A percentile compares a stretch with the other conserved stretches of the same genome.
These are phyloP conservation scores for Arthroderma sp. DNA, from an alignment of 2,329 filamentous ascomycete genomes.

Conservation along the genomic window DNA sequence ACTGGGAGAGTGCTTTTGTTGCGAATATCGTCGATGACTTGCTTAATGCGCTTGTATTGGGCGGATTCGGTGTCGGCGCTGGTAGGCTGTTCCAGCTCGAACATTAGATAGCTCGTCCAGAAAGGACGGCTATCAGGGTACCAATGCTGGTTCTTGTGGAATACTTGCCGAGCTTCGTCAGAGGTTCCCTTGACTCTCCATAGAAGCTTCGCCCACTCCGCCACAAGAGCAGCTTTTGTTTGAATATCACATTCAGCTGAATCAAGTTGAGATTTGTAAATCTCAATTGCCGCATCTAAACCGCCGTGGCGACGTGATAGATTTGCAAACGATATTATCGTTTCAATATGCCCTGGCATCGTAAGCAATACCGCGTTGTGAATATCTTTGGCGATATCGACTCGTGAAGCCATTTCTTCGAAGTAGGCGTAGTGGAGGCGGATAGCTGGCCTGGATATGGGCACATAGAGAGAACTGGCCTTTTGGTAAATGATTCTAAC, in stretches of 20 bases:
- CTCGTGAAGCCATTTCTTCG: constrained; percentile 69
- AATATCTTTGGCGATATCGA: constrained; percentile 70
- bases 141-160: constrained; percentile 67
- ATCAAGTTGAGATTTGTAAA: constrained; percentile 72
- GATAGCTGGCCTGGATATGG: constrained; percentile 70
- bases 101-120: constrained; percentile 79
- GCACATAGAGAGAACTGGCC: constrained; percentile 72
- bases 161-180: constrained; percentile 72
- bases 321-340: constrained; percentile 78
- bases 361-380: constrained; percentile 66
- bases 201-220: constrained; percentile 73
- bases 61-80: constrained; percentile 50
- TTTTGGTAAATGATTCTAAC: constrained; percentile 84
- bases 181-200: constrained; percentile 77
- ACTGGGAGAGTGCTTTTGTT: constrained; percentile 58
- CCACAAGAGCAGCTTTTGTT: constrained; percentile 74
- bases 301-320: constrained; percentile 71
- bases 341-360: constrained; percentile 73
- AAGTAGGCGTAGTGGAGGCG: constrained; percentile 89
- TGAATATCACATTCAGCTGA: constrained; percentile 58
- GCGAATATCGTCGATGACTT: constrained; percentile 64
- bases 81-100: constrained; percentile 75
- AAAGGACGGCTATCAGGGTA: constrained; percentile 78
- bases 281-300: constrained; percentile 69
- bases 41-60: constrained; percentile 63